Evolutionary conservation across 306 rosid genomes (phyloP).

Genomic region (Quercus berberidifolia): DNA sequence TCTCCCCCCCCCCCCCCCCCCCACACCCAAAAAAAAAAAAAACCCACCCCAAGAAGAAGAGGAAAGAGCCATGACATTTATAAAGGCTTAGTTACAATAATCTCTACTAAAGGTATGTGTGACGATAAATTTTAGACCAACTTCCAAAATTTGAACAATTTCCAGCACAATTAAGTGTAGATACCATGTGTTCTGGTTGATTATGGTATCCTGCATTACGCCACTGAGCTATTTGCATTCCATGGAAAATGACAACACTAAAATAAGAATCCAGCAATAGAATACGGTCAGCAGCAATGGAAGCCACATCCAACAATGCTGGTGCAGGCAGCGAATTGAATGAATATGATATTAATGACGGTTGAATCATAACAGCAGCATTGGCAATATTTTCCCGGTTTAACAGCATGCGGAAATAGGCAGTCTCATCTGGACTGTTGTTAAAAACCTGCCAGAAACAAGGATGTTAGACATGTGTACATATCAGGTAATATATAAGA

Average conservation of each 20-base stretch:
- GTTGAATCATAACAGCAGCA: conserved; percentile 98
- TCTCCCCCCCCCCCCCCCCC: background rate
- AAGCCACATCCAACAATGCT: conserved; percentile 89
- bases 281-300: conserved; percentile 85
- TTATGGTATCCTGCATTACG: conserved; percentile 95
- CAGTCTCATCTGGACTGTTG: conserved; percentile 99
- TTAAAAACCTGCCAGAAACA: conserved; percentile 75
- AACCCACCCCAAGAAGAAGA: too few species aligned
- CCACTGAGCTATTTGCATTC: conserved; percentile 99
- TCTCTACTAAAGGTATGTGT: background rate
- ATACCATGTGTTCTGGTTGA: conserved; percentile 83
- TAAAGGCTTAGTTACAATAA: background rate
- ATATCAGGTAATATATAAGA: background rate
- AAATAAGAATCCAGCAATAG: conserved; percentile 89
- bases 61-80: background rate
- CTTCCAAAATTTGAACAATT: background rate
- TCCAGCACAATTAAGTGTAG: conserved; percentile 16
- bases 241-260: conserved; percentile 92
- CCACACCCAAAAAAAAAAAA: too few species aligned
- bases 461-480: background rate
- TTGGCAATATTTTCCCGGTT: conserved; percentile 89
- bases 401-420: conserved; percentile 87
- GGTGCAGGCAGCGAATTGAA: conserved; percentile 87
- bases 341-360: conserved; percentile 82
- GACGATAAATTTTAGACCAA: background rate